phyloP scores from a whole-genome alignment of 352 stramenopile species.

The Globisporangium radiosum region DNA sequence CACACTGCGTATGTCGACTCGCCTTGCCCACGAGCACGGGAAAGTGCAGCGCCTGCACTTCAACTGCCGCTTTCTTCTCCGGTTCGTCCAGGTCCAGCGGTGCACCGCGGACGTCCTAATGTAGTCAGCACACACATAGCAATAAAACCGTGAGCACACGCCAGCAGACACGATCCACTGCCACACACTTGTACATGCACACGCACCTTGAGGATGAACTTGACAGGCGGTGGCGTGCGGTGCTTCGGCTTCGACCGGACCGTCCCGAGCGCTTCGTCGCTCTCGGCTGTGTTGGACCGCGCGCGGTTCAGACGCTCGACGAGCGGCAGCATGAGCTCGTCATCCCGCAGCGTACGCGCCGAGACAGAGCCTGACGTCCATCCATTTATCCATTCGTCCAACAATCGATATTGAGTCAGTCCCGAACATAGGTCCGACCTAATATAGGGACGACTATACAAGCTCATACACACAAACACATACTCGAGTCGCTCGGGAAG shows the following conservation, averaged over 20 bases:
- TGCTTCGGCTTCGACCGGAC: conserved; percentile 54
- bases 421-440: not conserved
- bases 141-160: no score
- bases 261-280: conserved; percentile 39
- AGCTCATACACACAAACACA: not conserved
- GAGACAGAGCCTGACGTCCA: conserved; percentile 36
- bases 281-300: conserved; percentile 32
- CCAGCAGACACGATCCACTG: not conserved
- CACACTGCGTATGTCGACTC: conserved; percentile 2
- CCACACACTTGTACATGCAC: not conserved
- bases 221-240: conserved; percentile 51
- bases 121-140: not conserved
- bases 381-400: no score
- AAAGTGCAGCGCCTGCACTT: conserved; percentile 48
- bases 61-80: conserved; percentile 21
- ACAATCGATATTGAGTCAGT: no score
- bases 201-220: conserved; percentile 77
- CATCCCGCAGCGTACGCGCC: conserved; percentile 62
- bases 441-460: not conserved
- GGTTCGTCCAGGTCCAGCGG: conserved; percentile 60
- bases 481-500: conserved; percentile 49
- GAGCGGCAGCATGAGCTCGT: conserved; percentile 70
- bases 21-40: conserved; percentile 71
- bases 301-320: conserved; percentile 61
- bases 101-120: conserved; percentile 59